These are phyloP conservation scores for Lepidium aucheri DNA, from an alignment of 345 rosid species.

Conservation along the genomic window DNA sequence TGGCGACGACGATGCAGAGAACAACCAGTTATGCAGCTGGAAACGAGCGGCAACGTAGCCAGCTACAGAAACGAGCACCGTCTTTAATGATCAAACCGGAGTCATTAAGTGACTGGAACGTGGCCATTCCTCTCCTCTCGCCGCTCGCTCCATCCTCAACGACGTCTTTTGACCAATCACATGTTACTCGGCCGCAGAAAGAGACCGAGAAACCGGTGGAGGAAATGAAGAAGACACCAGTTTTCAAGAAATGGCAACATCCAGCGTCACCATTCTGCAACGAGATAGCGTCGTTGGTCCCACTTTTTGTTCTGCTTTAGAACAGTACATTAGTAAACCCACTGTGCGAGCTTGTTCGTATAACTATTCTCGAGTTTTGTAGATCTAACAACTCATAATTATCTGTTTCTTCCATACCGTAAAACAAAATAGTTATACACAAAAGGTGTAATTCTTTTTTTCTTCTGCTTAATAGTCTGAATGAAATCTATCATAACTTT, in stretches of 20 bases:
- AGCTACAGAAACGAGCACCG: conserved; percentile 56
- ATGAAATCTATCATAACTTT: too few species aligned
- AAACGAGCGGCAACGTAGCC: conserved; percentile 32
- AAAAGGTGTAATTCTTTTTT: too few species aligned
- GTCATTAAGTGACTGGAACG: conserved; percentile 41
- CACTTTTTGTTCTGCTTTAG: too few species aligned
- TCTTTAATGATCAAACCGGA: conserved; percentile 47
- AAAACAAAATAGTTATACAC: too few species aligned
- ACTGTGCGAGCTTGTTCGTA: not conserved
- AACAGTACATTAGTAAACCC: too few species aligned
- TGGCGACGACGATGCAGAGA: not conserved
- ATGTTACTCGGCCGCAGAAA: not conserved
- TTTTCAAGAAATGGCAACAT: conserved; percentile 80
- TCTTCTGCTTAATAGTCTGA: too few species aligned
- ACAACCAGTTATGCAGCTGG: not conserved
- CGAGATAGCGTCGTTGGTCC: conserved; percentile 32
- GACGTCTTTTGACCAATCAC: not conserved
- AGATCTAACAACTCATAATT: not conserved
- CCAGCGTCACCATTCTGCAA: conserved; percentile 69
- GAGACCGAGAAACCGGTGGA: conserved; percentile 14
- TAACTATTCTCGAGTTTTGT: not conserved
- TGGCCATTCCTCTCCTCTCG: conserved; percentile 77
- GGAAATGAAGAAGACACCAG: conserved; percentile 32
- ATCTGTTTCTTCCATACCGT: not conserved
- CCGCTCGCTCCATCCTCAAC: conserved; percentile 56